These are phyloP conservation scores for Diaporthe amygdali DNA, from an alignment of 2,329 filamentous ascomycete species.

Conservation along the genomic window DNA sequence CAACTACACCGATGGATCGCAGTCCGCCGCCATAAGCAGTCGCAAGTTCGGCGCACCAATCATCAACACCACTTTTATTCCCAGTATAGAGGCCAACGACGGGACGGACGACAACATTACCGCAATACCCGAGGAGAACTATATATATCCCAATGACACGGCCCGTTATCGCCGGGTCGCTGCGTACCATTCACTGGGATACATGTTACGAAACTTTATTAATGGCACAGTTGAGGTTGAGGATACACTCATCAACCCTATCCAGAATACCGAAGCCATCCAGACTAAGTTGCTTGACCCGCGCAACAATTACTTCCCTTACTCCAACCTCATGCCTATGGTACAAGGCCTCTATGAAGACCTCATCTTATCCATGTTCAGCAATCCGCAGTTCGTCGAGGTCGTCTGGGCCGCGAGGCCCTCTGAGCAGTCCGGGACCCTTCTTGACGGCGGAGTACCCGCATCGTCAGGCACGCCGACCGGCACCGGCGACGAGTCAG, in stretches of 20 bases:
- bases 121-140: constrained; percentile 37
- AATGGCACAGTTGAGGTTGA: constrained; percentile 38
- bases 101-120: constrained; percentile 43
- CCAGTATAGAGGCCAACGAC: constrained; percentile 35
- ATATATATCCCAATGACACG: constrained; percentile 35
- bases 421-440: constrained; percentile 31
- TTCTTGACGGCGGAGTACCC: constrained; percentile 19
- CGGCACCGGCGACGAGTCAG: constrained; percentile 1
- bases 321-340: constrained; percentile 31
- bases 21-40: constrained; percentile 33
- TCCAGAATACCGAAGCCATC: constrained; percentile 40
- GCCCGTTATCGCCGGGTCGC: constrained; percentile 37
- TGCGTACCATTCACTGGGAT: constrained; percentile 42
- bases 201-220: constrained; percentile 37
- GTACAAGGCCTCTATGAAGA: constrained; percentile 40
- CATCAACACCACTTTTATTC: constrained; percentile 40
- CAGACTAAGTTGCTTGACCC: constrained; percentile 48
- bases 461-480: background rate
- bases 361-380: constrained; percentile 26
- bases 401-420: constrained; percentile 36
- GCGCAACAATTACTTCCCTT: constrained; percentile 37
- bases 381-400: constrained; percentile 22
- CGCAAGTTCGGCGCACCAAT: constrained; percentile 35
- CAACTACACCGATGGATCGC: constrained; percentile 37
- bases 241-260: constrained; percentile 31